A percentile compares a stretch with the other conserved stretches of the same genome.
Evolutionary conservation across 2,329 filamentous ascomycete species (phyloP).

Genomic region (Fusarium newnesense): DNA sequence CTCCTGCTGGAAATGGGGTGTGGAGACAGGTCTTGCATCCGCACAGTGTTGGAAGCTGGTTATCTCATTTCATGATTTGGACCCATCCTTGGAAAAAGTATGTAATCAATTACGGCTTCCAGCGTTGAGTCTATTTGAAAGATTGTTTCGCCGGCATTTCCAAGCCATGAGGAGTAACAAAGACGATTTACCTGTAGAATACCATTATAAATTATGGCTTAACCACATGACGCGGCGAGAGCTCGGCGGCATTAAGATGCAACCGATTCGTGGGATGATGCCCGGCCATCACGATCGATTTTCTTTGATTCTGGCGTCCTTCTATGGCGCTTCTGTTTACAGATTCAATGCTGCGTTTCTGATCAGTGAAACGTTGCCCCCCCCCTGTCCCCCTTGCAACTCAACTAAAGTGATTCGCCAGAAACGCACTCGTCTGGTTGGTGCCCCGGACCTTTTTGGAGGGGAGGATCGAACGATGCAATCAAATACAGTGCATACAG

Average conservation of each 20-base stretch:
- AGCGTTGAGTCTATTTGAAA: neutral
- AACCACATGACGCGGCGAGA: neutral
- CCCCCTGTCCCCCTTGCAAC: slow-evolving; percentile 2
- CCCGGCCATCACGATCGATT: slow-evolving; percentile 21
- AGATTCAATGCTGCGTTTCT: slow-evolving; percentile 6
- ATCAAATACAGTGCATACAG: slow-evolving; percentile 39
- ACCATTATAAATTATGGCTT: neutral
- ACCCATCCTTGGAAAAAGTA: neutral
- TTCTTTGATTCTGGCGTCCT: slow-evolving; percentile 17
- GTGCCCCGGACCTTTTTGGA: slow-evolving; percentile 27
- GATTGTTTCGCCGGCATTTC: slow-evolving; percentile 6
- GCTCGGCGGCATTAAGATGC: neutral
- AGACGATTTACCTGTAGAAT: neutral
- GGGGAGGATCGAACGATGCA: slow-evolving; percentile 43
- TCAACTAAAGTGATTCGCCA: slow-evolving; percentile 6
- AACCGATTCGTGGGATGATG: slow-evolving; percentile 19
- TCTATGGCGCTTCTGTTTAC: slow-evolving; percentile 21
- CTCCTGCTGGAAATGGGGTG: slow-evolving; percentile 29
- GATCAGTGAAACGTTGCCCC: slow-evolving; percentile 13
- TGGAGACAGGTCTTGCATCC: slow-evolving; percentile 29
- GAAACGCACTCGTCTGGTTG: slow-evolving; percentile 19
- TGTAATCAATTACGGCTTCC: neutral
- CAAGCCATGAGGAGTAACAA: neutral
- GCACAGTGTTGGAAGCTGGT: slow-evolving; percentile 23
- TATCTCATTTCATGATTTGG: slow-evolving; percentile 19